Evolutionary conservation across 176 grass and related monocot species (phyloP).

Genomic region (Thinopyrum elongatum): DNA sequence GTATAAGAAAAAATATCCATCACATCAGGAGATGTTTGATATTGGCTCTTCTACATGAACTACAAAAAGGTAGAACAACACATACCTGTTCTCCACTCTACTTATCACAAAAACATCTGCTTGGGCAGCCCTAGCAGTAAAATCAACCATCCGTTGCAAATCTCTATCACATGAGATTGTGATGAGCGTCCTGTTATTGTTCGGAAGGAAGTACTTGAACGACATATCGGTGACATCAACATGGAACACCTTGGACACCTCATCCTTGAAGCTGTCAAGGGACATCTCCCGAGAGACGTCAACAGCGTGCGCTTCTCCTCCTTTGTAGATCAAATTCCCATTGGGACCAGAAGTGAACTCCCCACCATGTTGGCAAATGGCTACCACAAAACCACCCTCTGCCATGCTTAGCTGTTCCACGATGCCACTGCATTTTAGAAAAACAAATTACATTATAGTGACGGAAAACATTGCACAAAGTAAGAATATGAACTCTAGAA

Average conservation of each 20-base stretch:
- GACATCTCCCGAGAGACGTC: constrained; percentile 65
- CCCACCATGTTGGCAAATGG: constrained; percentile 92
- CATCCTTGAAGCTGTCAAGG: constrained; percentile 69
- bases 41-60: background rate
- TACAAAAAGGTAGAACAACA: constrained; percentile 6
- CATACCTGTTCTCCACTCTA: constrained; percentile 78
- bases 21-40: constrained; percentile 19
- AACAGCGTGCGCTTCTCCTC: constrained; percentile 90
- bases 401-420: constrained; percentile 23
- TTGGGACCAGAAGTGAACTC: constrained; percentile 71
- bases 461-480: background rate
- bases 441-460: background rate
- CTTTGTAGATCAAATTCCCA: constrained; percentile 79
- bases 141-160: constrained; percentile 96
- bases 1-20: constrained; percentile 18
- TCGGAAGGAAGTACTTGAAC: constrained; percentile 93
- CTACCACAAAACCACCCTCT: constrained; percentile 39
- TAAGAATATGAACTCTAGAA: background rate
- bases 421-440: background rate
- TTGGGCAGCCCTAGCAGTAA: constrained; percentile 60
- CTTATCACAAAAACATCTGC: constrained; percentile 81
- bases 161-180: constrained; percentile 87
- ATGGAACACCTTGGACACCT: constrained; percentile 74
- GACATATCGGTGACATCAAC: constrained; percentile 70
- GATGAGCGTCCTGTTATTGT: constrained; percentile 79